phyloP scores from a whole-genome alignment of 2,329 filamentous ascomycete genomes.

The Geoglossum cookeanum region DNA sequence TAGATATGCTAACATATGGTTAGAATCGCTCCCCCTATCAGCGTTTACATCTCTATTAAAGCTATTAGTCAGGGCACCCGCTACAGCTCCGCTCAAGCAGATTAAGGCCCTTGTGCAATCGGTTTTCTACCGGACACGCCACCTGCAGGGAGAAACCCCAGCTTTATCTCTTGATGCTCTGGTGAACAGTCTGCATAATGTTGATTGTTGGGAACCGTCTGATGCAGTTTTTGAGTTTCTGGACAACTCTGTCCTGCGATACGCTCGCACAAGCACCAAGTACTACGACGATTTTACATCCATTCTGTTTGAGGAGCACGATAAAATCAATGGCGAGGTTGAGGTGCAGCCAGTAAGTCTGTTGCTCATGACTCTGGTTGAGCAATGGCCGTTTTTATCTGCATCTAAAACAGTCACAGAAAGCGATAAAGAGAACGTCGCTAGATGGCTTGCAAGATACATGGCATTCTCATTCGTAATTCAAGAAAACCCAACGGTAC shows the following conservation, averaged over 20 bases:
- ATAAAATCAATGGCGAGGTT: constrained; percentile 13
- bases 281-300: constrained; percentile 50
- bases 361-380: constrained; percentile 47
- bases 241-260: constrained; percentile 65
- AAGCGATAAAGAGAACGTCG: constrained; percentile 28
- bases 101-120: constrained; percentile 37
- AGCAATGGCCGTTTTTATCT: constrained; percentile 54
- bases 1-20: constrained; percentile 6
- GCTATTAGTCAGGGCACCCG: constrained; percentile 31
- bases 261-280: constrained; percentile 59
- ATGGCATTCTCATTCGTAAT: constrained; percentile 34
- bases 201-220: constrained; percentile 23
- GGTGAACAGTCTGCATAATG: constrained; percentile 24
- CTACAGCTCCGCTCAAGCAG: constrained; percentile 29
- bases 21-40: constrained; percentile 40
- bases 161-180: constrained; percentile 23
- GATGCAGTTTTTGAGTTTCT: constrained; percentile 46
- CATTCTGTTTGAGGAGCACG: constrained; percentile 19
- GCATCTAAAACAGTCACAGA: constrained; percentile 23
- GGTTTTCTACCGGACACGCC: constrained; percentile 44
- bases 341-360: constrained; percentile 35
- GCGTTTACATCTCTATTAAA: constrained; percentile 55
- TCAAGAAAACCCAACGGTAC: constrained; percentile 25
- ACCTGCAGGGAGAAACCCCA: constrained; percentile 33
- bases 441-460: constrained; percentile 38